Base-by-base conservation (phyloP, 192 early-diverging fungal genomes). In the Cetraspora pellucida region DNA sequence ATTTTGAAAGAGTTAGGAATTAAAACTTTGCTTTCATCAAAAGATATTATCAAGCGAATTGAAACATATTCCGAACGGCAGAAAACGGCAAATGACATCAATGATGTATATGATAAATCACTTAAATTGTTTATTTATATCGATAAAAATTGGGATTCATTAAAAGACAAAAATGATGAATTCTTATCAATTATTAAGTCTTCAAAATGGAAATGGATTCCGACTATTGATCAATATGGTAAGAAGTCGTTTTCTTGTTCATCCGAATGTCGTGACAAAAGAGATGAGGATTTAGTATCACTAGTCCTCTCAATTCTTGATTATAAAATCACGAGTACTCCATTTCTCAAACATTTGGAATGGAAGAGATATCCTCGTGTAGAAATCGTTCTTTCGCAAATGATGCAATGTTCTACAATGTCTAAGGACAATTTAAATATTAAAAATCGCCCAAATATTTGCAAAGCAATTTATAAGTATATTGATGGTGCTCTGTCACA, bases 141-240 rank as follows among this genome's bases (percentile, higher is more conserved):
- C 2, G 59, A 61, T 61, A 25, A 61, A 30, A 61, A 61, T 17
- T 61, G 59, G 59, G 25, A 61, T 2, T 10, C 25, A 17, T 28
- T 60, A 16, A 5, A 23, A 8, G 5, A 60, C 28, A 30, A 28
- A 60, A 60, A 60, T 23, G 13, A 59, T 59, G n/a, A n/a, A 28
- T 60, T 60, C 10, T 28, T 60, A 28, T 28, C 5, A 16, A 61
- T 16, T 0, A 61, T 61, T 17, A 16, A 28, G 6, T 5, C 25
- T 21, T 16, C 25, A 61, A 28, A 61, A 61, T 61, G 59, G 59
- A 28, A 61, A 61, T 61, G 59, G 59, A 61, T 61, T 16, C 59
- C 59, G 13, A 61, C 59, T 17, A 16, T 61, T 61, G 27, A 61
- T 8, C 1, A 2, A 10, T 30, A 0, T 30, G 59, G n/a, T 7